Evolutionary conservation across 345 rosid species (phyloP).

Genomic region (Mercurialis annua): DNA sequence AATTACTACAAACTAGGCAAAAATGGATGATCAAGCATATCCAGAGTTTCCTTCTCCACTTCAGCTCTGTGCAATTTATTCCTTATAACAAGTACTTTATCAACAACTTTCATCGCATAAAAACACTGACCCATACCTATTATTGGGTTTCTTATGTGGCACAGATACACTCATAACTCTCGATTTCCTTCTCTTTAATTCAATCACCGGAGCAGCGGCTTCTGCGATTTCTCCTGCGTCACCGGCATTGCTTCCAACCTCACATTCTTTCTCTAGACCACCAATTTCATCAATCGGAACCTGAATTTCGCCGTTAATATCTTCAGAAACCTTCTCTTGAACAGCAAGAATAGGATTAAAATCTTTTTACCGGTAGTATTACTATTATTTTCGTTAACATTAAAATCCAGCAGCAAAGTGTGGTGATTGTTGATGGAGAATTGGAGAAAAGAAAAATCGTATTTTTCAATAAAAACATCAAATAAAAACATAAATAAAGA

Average conservation of each 20-base stretch:
- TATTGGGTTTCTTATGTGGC: too few species aligned
- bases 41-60: too few species aligned
- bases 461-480: too few species aligned
- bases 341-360: not conserved
- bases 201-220: slow-evolving; percentile 20
- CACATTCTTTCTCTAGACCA: slow-evolving; percentile 16
- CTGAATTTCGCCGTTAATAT: not conserved
- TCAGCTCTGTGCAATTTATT: too few species aligned
- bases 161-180: slow-evolving; percentile 94
- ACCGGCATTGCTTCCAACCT: slow-evolving; percentile 18
- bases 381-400: not conserved
- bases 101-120: not conserved
- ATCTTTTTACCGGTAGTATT: not conserved
- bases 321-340: too few species aligned
- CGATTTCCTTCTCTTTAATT: slow-evolving; percentile 60
- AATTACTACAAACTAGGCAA: too few species aligned
- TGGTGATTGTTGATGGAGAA: too few species aligned
- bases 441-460: too few species aligned
- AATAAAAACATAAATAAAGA: too few species aligned
- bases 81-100: slow-evolving; percentile 35
- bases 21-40: too few species aligned
- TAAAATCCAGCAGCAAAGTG: too few species aligned
- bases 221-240: slow-evolving; percentile 18
- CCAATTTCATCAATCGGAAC: slow-evolving; percentile 8
- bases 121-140: slow-evolving; percentile 42